Percentiles rank a stretch among this genome's conserved stretches.
phyloP scores from a whole-genome alignment of 805 yeast species.

The Metschnikowia picachoensis region DNA sequence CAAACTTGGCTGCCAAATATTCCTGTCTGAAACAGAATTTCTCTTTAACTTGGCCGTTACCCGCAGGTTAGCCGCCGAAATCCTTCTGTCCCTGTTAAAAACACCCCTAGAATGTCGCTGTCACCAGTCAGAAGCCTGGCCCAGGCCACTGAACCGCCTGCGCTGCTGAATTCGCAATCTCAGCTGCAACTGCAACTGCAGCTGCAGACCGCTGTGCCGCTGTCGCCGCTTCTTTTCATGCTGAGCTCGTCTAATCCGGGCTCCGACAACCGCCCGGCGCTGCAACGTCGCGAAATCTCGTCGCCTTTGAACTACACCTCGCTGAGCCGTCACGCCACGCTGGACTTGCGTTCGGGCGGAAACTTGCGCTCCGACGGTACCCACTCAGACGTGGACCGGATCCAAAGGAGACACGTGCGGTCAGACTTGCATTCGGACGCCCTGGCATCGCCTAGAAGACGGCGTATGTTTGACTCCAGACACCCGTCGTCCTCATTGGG shows the following conservation, averaged over 20 bases:
- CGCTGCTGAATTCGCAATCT: conserved; percentile 2
- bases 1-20: not conserved
- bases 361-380: conserved; percentile 43
- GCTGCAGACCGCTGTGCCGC: conserved; percentile 44
- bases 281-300: conserved; percentile 34
- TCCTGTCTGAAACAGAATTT: not conserved
- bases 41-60: too few relatives aligned
- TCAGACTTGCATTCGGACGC: conserved; percentile 73
- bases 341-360: conserved; percentile 32
- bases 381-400: conserved; percentile 41
- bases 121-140: conserved; percentile 18
- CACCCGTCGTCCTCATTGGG: conserved; percentile 14
- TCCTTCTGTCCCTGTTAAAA: not conserved
- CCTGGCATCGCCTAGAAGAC: conserved; percentile 66
- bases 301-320: conserved; percentile 52
- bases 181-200: conserved; percentile 21
- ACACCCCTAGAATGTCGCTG: conserved; percentile 16
- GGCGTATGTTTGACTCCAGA: conserved; percentile 49
- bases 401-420: conserved; percentile 53
- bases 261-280: conserved; percentile 28
- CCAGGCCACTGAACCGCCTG: conserved; percentile 8
- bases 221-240: conserved; percentile 54
- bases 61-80: not conserved
- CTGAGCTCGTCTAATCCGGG: conserved; percentile 43
- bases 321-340: conserved; percentile 30